Base-by-base conservation (phyloP, 305 asterid genomes). In the Solanum hybrid region DNA sequence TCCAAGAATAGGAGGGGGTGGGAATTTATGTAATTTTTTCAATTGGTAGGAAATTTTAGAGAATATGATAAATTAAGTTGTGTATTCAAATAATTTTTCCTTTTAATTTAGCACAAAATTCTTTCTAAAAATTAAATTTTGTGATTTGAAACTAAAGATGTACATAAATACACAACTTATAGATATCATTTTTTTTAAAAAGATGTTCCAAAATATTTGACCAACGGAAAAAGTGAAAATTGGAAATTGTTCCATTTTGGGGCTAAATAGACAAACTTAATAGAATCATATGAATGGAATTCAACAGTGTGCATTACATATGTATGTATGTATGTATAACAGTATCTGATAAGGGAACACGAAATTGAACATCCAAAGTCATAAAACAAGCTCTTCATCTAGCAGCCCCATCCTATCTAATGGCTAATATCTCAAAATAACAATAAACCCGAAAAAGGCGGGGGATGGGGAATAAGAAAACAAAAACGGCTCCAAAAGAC, bases 401-500 rank as follows among this genome's bases (percentile, higher is more conserved):
- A 31, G 31, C 75, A 51, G 74, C 29, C 74, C 87, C 87, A 84
- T 84, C 31, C 87, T 51, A 84, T 84, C 74, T 84, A 61, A 84
- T n/a, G 86, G 64, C 75, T 18, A 84, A 46, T 84, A 51, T 5
- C 33, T 28, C 75, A 84, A 46, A 42, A 51, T 10, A 46, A 51
- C 88, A 84, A 51, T 84, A 84, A 51, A 83, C 87, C 87, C 20
- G 5, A 29, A 46, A 29, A 46, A 84, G 40, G 31, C 7, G 28
- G 29, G 69, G 37, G 14, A 2, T 14, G 26, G 71, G 74, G 36
- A 29, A 18, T 20, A 51, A 18, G 40, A 51, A 84, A 84, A 84
- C 87, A 84, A 84, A 84, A 84, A 84, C 29, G 42, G 40, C 75
- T 84, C 87, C 87, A 31, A 46, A 84, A 46, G 87, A 84, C 10